Conservation (phyloP, 1,139 yeast species). For the Kurtzmaniella quercitrusa region DNA sequence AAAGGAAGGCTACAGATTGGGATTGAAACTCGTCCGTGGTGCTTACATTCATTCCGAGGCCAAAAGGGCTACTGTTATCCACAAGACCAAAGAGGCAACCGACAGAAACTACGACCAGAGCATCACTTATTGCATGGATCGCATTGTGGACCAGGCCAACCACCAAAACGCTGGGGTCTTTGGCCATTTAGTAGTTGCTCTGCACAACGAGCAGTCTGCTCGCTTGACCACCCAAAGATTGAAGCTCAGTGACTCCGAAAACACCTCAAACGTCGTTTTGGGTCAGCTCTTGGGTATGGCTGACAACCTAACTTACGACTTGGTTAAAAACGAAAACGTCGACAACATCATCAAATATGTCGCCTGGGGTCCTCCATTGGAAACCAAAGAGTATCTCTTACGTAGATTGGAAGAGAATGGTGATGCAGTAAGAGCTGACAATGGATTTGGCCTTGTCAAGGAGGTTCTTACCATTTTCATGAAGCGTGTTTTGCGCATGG, state of each 20-base stretch:
- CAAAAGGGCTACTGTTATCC: constrained; percentile 62
- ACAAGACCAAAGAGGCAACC: constrained; percentile 70
- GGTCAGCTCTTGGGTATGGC: constrained; percentile 97
- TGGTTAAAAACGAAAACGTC: constrained; percentile 60
- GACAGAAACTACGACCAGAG: constrained; percentile 75
- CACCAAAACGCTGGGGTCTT: constrained; percentile 49
- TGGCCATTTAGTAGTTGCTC: constrained; percentile 88
- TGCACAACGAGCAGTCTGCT: constrained; percentile 84
- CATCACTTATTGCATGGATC: constrained; percentile 57
- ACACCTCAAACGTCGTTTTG: constrained; percentile 64
- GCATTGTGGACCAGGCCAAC: constrained; percentile 33
- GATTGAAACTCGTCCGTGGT: constrained; percentile 93
- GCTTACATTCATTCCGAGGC: constrained; percentile 93
- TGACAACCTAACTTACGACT: constrained; percentile 76
- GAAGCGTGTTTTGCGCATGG: constrained; percentile 31
- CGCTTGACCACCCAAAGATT: constrained; percentile 62
- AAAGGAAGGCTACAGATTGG: constrained; percentile 64
- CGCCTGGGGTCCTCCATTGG: constrained; percentile 97
- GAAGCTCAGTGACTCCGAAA: constrained; percentile 9
- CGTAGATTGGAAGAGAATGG: constrained; percentile 96
- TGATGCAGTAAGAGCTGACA: constrained; percentile 86
- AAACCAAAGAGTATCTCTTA: constrained; percentile 84
- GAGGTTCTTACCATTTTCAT: constrained; percentile 46
- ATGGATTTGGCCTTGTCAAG: constrained; percentile 73
- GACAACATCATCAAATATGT: constrained; percentile 87